A percentile compares a stretch with the other conserved stretches of the same genome.
Evolutionary conservation across 345 rosid species (phyloP).

Genomic region (Euphorbia pulcherrima): DNA sequence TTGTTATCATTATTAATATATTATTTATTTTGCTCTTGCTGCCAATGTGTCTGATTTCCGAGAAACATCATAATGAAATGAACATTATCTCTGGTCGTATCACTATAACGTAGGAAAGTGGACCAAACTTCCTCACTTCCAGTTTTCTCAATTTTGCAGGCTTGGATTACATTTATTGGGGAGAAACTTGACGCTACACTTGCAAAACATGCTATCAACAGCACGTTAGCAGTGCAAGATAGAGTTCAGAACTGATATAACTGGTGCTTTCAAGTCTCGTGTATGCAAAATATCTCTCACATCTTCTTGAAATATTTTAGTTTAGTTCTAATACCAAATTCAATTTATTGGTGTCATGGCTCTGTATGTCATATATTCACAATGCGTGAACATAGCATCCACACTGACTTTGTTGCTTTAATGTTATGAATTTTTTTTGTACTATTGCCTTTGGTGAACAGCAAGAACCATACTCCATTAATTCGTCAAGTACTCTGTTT

Average conservation of each 20-base stretch:
- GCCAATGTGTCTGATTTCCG: not conserved
- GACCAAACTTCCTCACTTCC: not conserved
- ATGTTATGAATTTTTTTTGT: not conserved
- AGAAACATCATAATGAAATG: not conserved
- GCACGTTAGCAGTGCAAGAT: conserved; percentile 30
- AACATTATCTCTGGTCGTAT: not conserved
- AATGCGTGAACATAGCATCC: not conserved
- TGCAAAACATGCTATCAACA: conserved; percentile 35
- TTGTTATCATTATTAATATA: not conserved
- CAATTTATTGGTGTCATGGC: not conserved
- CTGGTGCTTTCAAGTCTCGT: not conserved
- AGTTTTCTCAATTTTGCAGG: conserved; percentile 36
- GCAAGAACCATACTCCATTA: not conserved
- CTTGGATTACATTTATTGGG: conserved; percentile 77
- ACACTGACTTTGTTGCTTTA: not conserved
- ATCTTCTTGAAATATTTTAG: conserved; percentile 19
- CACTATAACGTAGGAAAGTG: not conserved
- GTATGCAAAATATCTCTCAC: not conserved
- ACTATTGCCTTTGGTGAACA: not conserved
- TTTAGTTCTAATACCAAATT: not conserved
- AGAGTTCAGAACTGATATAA: conserved; percentile 18
- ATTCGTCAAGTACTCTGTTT: not conserved
- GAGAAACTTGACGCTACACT: conserved; percentile 79
- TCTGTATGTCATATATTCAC: not conserved
- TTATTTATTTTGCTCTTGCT: not conserved